Evolutionary conservation across 2,329 filamentous ascomycete species (phyloP), one percentile per base, ranked within the genome.

Genomic region (Pyrenophora seminiperda): DNA sequence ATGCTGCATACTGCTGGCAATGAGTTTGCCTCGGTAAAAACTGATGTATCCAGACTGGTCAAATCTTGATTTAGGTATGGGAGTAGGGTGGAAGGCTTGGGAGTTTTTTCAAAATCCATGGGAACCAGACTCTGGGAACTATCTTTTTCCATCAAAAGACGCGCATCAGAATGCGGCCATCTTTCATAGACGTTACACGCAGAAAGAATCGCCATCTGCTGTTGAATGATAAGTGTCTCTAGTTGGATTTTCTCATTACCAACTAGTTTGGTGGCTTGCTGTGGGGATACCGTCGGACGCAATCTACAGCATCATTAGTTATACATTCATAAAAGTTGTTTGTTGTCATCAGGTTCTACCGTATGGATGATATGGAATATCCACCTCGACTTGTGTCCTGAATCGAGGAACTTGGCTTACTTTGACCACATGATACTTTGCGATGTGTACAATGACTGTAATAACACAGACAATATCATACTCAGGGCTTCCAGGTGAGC

Each of bases 351-450:
- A 9, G 14, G 11, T 5, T 18, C 18, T 18, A 13, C 7, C 11
- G 3, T 27, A 10, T 9, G 24, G 13, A 27, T 13, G 24, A 13
- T 11, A 11, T 27, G 2, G 10, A 27, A 27, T 10, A 27, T 9
- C 10, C 9, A 27, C 24, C 9, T 11, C 2, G 24, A 9, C 10
- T 27, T 13, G 7, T 27, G 20, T 22, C 20, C n/a, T 27, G 2
- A 30, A 19, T 13, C n/a, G 11, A 22, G 40, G 14, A 11, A 11
- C 22, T 37, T 22, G 24, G 46, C 68, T 59, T 62, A 74, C 73
- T 63, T 70, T 32, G 72, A 65, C 70, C 71, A 74, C 44, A 68
- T 68, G 15, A 73, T 68, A 29, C 67, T 68, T 47, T 73, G 71
- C 10, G 68, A 72, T 18, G 71, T 70, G 39, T 74, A 67, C 13